phyloP scores from a whole-genome alignment of 805 yeast species.

The Yarrowia bubula region DNA sequence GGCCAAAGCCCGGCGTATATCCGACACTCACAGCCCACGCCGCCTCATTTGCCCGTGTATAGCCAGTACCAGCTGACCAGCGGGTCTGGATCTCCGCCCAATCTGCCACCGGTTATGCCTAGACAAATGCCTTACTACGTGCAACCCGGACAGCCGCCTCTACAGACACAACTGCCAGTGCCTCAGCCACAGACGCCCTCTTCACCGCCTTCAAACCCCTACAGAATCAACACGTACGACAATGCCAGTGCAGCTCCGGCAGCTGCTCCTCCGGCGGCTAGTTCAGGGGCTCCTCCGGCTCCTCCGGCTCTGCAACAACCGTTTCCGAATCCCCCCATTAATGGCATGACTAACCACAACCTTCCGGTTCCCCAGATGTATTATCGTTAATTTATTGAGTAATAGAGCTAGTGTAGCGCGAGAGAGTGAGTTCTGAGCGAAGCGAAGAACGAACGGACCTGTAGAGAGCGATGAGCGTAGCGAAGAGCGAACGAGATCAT shows the following conservation, averaged over 20 bases:
- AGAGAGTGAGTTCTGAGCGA: not conserved
- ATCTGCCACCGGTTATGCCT: conserved; percentile 23
- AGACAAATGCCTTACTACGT: conserved; percentile 21
- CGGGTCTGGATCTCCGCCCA: not conserved
- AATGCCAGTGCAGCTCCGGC: not conserved
- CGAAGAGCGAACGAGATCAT: no score
- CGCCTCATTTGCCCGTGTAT: conserved; percentile 17
- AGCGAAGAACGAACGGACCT: not conserved
- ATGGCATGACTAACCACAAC: conserved; percentile 17
- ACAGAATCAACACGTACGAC: conserved; percentile 15
- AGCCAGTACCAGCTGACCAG: conserved; percentile 22
- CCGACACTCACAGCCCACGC: conserved; percentile 15
- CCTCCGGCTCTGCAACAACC: not conserved
- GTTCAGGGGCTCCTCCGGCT: not conserved
- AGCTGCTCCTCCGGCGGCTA: not conserved
- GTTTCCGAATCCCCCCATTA: not conserved
- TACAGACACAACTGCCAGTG: not conserved
- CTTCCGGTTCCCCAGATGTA: conserved; percentile 25
- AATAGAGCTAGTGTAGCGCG: no score
- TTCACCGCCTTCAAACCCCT: not conserved
- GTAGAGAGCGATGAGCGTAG: no score
- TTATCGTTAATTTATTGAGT: conserved; percentile 26
- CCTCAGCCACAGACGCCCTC: not conserved
- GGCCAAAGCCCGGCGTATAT: not conserved
- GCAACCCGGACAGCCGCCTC: conserved; percentile 12